Evolutionary conservation across 75 land plant genomes (phyloP), one percentile per base, ranked within the genome.

Genomic region (Gnetum montanum): DNA sequence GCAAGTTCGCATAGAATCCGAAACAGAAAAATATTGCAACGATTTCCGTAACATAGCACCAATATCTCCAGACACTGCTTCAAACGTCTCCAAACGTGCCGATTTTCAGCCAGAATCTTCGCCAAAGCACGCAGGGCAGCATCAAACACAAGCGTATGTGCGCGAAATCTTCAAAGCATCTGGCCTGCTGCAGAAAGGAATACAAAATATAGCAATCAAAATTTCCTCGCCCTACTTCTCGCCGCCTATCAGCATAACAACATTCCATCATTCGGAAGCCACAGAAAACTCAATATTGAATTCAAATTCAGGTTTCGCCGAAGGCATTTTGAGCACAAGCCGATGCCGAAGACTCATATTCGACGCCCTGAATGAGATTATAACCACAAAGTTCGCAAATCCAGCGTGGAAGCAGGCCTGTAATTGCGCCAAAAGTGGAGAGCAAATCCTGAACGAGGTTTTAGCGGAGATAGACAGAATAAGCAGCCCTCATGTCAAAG

Each of bases 281-380:
- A 73, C 64, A 35, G 12, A 12, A 73, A n/a, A n/a, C n/a, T n/a
- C n/a, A n/a, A n/a, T n/a, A n/a, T 62, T 60, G 13, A 73, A 15
- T 15, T 15, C 43, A 15, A 41, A 15, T 3, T 6, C 43, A 0
- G n/a, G 40, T 19, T 53, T 47, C 55, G 31, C 47, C 8, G 63
- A 70, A 36, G 43, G 57, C 13, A 53, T 46, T n/a, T 36, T 73
- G 2, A 4, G 25, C 22, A 12, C 13, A 8, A 60, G 23, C 26
- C 62, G 65, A 11, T 62, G 70, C 29, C 69, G 83, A 34, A 64
- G 67, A 61, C 68, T 92, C 7, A 43, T 92, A 15, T 84, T 84
- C 64, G 94, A 92, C 65, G 57, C 75, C 6, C 78, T 84, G 36
- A 65, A 47, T 12, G 94, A 81, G 28, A 79, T 85, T 54, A 40